A percentile compares a stretch with the other conserved stretches of the same genome.
phyloP scores from a whole-genome alignment of 805 yeast species.

The Metschnikowia cubensis region DNA sequence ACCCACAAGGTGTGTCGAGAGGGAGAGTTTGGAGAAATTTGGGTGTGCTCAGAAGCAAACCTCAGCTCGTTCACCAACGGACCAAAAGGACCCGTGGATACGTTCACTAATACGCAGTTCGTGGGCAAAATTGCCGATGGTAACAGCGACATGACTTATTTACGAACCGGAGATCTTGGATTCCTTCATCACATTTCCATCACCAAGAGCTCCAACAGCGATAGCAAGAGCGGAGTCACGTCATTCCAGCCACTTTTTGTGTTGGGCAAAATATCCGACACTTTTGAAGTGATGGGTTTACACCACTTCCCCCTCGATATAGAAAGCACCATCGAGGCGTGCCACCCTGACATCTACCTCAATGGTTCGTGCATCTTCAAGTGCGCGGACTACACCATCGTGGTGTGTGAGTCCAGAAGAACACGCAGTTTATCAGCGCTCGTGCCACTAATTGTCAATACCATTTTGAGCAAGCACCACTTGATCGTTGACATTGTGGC shows the following conservation, averaged over 20 bases:
- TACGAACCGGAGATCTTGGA: constrained; percentile 93
- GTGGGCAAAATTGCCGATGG: constrained; percentile 62
- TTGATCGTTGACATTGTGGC: constrained; percentile 79
- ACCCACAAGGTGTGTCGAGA: constrained; percentile 71
- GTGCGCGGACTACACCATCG: constrained; percentile 73
- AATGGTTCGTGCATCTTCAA: constrained; percentile 66
- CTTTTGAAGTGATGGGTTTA: constrained; percentile 87
- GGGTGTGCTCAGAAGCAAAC: constrained; percentile 91
- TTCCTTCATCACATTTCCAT: constrained; percentile 71
- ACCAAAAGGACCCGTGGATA: constrained; percentile 48
- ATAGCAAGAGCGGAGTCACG: constrained; percentile 26
- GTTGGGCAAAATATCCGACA: constrained; percentile 77
- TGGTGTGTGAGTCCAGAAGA: constrained; percentile 63
- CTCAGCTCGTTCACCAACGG: constrained; percentile 57
- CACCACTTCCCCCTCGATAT: constrained; percentile 88
- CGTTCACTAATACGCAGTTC: constrained; percentile 49
- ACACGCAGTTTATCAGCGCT: constrained; percentile 58
- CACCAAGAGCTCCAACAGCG: constrained; percentile 35
- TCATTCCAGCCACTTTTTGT: constrained; percentile 77
- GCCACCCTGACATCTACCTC: constrained; percentile 55
- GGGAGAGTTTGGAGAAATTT: constrained; percentile 95
- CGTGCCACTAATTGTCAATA: constrained; percentile 79
- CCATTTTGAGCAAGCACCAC: constrained; percentile 75
- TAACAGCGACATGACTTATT: constrained; percentile 58
- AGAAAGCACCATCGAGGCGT: constrained; percentile 48